These are phyloP conservation scores for Boeremia exigua DNA, from an alignment of 2,329 filamentous ascomycete species.

Conservation along the genomic window DNA sequence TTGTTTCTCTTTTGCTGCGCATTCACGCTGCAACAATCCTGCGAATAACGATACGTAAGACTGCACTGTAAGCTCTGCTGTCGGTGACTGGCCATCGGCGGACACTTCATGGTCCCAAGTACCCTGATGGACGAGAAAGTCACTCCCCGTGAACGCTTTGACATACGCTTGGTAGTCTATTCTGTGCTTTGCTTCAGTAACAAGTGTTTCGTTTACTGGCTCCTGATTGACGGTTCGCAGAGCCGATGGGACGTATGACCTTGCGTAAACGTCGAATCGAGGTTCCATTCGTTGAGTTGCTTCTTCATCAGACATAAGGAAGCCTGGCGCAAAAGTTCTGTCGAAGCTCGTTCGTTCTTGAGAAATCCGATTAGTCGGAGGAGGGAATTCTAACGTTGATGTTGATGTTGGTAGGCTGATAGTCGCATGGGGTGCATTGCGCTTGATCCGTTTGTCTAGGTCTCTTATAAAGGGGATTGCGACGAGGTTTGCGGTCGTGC, in stretches of 20 bases:
- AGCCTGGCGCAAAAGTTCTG: not conserved
- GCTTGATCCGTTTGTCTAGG: too few species aligned
- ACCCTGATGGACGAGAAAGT: constrained; percentile 19
- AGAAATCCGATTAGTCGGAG: not conserved
- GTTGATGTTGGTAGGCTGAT: too few species aligned
- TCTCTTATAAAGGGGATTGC: too few species aligned
- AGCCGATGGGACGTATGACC: not conserved
- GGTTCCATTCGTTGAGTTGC: not conserved
- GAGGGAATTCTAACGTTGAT: not conserved
- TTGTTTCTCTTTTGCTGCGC: not conserved
- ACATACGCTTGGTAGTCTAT: constrained; percentile 27
- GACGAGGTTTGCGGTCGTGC: too few species aligned
- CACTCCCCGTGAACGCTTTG: constrained; percentile 24
- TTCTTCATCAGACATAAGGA: not conserved
- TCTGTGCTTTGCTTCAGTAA: constrained; percentile 18
- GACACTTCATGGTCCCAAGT: not conserved
- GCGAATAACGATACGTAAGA: constrained; percentile 28
- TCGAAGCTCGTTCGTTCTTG: not conserved
- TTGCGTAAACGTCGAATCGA: constrained; percentile 5
- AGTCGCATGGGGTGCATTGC: too few species aligned
- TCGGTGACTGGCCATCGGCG: not conserved
- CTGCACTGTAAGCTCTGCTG: constrained; percentile 8
- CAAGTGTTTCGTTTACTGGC: not conserved
- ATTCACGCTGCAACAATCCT: constrained; percentile 22
- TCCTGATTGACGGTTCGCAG: constrained; percentile 4